Conservation (phyloP, 1,284 basidiomycete genomes). For the Anthracocystis panici-leucophaei region DNA sequence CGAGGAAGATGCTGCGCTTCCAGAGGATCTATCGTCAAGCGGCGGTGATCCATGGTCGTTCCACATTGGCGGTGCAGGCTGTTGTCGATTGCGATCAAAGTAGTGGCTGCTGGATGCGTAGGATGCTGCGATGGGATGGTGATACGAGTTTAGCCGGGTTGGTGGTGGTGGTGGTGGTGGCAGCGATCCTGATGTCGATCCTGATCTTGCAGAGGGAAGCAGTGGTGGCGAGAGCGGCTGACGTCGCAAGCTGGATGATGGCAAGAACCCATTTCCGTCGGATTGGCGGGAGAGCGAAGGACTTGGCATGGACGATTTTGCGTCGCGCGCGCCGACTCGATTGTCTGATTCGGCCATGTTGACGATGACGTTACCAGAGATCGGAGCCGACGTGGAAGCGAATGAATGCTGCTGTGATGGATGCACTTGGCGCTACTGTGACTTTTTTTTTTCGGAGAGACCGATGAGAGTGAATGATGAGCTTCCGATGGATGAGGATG, state of each 20-base stretch:
- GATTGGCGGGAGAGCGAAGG: slow-evolving; percentile 17
- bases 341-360: slow-evolving; percentile 24
- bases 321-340: slow-evolving; percentile 2
- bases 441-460: no score
- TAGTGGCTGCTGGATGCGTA: slow-evolving; percentile 30
- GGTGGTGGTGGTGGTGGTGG: slow-evolving; percentile 44
- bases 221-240: slow-evolving; percentile 27
- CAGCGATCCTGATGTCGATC: slow-evolving; percentile 12
- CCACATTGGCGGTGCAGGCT: slow-evolving; percentile 28
- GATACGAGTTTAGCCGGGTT: slow-evolving; percentile 40
- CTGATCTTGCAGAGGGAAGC: slow-evolving; percentile 15
- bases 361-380: background rate
- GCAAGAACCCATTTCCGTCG: slow-evolving; percentile 4
- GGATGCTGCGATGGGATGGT: slow-evolving; percentile 48
- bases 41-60: slow-evolving; percentile 35
- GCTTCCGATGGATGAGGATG: background rate
- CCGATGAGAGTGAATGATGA: background rate
- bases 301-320: slow-evolving; percentile 22
- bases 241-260: slow-evolving; percentile 14
- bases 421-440: no score
- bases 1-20: slow-evolving; percentile 13
- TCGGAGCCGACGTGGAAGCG: background rate
- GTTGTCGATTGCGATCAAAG: slow-evolving; percentile 29
- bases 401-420: background rate
- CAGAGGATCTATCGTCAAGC: slow-evolving; percentile 35